Base-by-base conservation (phyloP, 257 asterid genomes). In the Datura wrightii region DNA sequence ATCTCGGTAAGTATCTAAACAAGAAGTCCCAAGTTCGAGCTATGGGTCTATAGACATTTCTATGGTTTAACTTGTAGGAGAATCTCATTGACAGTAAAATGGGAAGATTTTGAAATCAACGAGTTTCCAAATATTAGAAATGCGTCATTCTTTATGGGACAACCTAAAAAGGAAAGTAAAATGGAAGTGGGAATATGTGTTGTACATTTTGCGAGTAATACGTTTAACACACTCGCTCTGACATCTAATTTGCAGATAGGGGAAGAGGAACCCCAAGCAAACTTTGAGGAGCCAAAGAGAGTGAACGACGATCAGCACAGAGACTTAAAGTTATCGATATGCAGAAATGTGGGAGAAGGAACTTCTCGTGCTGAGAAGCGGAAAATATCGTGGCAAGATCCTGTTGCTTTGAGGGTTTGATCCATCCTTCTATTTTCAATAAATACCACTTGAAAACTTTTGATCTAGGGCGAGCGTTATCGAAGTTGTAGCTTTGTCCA, bases 311-410 rank as follows among this genome's bases (percentile, higher is more conserved):
- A 94, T 50, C 96, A 92, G 88, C 89, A 88, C 56, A 90, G 79
- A 36, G 98, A 95, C 84, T 83, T 93, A 69, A 94, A 91, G 89
- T 62, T 94, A 80, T 85, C 96, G 2, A 62, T 92, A 3, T 94
- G 99, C 90, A 89, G 99, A 74, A 94, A 92, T 80, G 80, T 91
- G 3, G 97, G 97, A 53, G 97, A 92, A 82, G 92, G 98, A 13
- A 65, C 98, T 1, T 86, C 97, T 31, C 91, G 93, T 24, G 91
- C 88, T 10, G 92, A 94, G 83, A 95, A 95, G 89, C 89, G 97
- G 72, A 95, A 95, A 74, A 92, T 95, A 63, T 92, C 99, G 10
- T 93, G 99, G 99, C 99, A 92, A 88, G 99, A 95, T 65, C 98
- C 97, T 0, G 96, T 93, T 74, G 98, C 96, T 41, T 84, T 94